Evolutionary conservation across 2,329 filamentous ascomycete genomes (phyloP).

Genomic region (Cladosporium sp.): DNA sequence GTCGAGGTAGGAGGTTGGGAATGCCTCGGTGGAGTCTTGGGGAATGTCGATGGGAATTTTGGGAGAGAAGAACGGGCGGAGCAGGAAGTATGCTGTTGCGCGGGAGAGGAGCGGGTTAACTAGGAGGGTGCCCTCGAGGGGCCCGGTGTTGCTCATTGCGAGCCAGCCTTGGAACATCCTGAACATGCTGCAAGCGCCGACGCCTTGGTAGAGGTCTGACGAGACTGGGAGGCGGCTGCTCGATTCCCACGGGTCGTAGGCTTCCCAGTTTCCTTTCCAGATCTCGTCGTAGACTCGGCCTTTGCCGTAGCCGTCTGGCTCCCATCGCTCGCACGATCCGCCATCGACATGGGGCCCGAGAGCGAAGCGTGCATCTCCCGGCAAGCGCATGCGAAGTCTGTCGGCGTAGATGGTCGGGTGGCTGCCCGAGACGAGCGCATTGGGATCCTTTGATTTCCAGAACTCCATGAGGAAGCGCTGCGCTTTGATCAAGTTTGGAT

Average conservation of each 20-base stretch:
- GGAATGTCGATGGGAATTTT: conserved; percentile 33
- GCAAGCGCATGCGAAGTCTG: conserved; percentile 55
- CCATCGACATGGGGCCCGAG: conserved; percentile 59
- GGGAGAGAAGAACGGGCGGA: conserved; percentile 78
- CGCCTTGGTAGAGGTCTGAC: conserved; percentile 75
- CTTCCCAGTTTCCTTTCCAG: conserved; percentile 74
- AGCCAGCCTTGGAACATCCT: conserved; percentile 91
- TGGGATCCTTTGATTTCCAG: conserved; percentile 49
- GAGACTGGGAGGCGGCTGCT: conserved; percentile 66
- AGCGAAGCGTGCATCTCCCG: conserved; percentile 53
- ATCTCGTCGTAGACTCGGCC: conserved; percentile 71
- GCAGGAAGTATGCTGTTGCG: conserved; percentile 75
- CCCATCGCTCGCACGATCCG: conserved; percentile 54
- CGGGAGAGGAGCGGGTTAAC: conserved; percentile 77
- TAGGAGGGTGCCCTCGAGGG: conserved; percentile 74
- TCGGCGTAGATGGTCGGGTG: conserved; percentile 53
- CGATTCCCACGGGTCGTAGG: conserved; percentile 80
- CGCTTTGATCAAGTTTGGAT: conserved; percentile 49
- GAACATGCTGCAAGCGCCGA: conserved; percentile 81
- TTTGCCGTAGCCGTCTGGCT: conserved; percentile 61
- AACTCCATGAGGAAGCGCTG: conserved; percentile 51
- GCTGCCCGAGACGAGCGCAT: conserved; percentile 44
- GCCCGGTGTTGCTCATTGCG: conserved; percentile 70
- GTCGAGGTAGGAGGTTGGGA: conserved; percentile 47
- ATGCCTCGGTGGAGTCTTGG: conserved; percentile 27